Evolutionary conservation across 169 alveolate species (phyloP), one percentile per base, ranked within the genome.

Genomic region (Eimeria necatrix): DNA sequence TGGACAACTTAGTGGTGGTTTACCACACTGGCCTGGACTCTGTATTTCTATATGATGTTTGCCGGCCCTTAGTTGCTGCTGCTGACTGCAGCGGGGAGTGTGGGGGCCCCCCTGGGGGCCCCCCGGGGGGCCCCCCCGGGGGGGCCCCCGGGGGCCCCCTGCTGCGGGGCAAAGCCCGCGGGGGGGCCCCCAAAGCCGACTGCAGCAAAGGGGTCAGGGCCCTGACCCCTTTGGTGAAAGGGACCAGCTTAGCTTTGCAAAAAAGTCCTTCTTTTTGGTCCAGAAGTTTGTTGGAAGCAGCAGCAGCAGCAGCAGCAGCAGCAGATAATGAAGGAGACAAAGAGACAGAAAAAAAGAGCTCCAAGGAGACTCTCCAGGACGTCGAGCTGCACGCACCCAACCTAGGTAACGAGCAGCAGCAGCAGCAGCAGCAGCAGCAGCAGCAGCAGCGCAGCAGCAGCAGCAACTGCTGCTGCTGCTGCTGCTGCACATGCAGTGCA

Each of bases 121-220:
- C 85, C 85, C 14, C 85, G n/a, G 85, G 85, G 53, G 78, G 78
- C 41, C 78, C 78, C 78, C 78, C 78, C 10, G 26, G 78, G 78
- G 78, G 78, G 8, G 46, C 18, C 18, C n/a, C n/a, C n/a, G n/a
- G n/a, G n/a, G n/a, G n/a, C n/a, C 78, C 78, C 12, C 26, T 10
- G 8, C 0, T 68, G 78, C 26, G 78, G 78, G n/a, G 12, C 46
- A 68, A 68, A 32, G 78, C 48, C 78, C 12, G n/a, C 46, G 46
- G 46, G 1, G 78, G 16, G 12, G 41, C 78, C 14, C 46, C 78
- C 41, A 68, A 68, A 32, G 46, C 78, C 48, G 78, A 68, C 41
- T 22, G n/a, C 56, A 41, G 24, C 56, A 74, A 74, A 53, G 59
- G 85, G 22, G 85, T 74, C 14, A 32, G 85, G 85, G 85, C 85